Evolutionary conservation across 2,329 filamentous ascomycete species (phyloP).

Genomic region (Thermomyces lanuginosus): DNA sequence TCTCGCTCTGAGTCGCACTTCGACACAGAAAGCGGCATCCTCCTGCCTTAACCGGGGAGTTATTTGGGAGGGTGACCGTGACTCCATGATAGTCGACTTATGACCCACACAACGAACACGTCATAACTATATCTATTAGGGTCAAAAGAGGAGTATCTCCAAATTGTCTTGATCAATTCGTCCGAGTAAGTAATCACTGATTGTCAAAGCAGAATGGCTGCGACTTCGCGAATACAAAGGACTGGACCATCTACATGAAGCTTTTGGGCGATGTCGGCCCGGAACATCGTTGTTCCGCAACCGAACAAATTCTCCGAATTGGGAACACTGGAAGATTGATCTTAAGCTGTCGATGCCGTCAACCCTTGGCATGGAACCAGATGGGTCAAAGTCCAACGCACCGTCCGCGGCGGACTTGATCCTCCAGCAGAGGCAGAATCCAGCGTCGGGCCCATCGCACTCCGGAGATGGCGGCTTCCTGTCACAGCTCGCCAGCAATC

Average conservation of each 20-base stretch:
- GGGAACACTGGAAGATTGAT: neutral
- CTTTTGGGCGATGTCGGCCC: neutral
- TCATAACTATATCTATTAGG: no score
- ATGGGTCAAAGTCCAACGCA: conserved; percentile 15
- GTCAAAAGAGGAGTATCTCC: no score
- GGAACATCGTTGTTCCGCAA: conserved; percentile 1
- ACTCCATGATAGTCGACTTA: no score
- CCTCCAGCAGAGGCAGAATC: conserved; percentile 19
- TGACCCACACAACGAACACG: no score
- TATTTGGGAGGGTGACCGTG: no score
- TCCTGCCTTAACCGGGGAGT: no score
- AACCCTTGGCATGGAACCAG: conserved; percentile 21
- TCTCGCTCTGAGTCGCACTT: no score
- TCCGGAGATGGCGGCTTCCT: conserved; percentile 25
- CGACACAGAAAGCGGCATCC: no score
- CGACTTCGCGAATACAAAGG: neutral
- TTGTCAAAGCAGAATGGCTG: neutral
- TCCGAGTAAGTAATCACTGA: neutral
- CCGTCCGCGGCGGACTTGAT: conserved; percentile 21
- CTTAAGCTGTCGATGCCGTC: neutral
- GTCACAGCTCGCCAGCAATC: conserved; percentile 31
- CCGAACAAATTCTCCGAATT: neutral
- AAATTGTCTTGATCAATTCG: no score
- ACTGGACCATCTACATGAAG: conserved; percentile 5
- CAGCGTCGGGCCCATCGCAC: conserved; percentile 14